Percentiles rank a stretch among this genome's conserved stretches.
Conservation (phyloP, 2,329 filamentous ascomycete species). For the Ophiostoma pallidulum region DNA sequence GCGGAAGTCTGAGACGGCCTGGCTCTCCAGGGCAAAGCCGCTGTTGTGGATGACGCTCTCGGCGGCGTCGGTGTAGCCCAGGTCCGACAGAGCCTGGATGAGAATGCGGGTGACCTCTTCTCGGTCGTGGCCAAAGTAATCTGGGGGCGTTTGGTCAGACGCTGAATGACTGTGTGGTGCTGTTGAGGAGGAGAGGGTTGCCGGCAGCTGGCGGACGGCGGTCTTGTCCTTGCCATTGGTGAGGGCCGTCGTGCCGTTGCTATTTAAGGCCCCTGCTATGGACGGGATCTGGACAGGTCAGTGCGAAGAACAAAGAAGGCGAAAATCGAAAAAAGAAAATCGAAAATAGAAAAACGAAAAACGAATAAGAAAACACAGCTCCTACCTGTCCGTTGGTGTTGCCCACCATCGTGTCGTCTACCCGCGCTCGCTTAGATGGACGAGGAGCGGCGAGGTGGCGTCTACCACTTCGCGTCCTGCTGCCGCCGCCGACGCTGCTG, state of each 20-base stretch:
- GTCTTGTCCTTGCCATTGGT: conserved; percentile 22
- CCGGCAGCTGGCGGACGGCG: neutral
- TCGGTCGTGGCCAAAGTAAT: conserved; percentile 76
- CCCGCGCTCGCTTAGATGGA: conserved; percentile 12
- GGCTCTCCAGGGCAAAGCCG: conserved; percentile 77
- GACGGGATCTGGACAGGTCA: neutral
- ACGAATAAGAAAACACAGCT: neutral
- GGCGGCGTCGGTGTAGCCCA: conserved; percentile 77
- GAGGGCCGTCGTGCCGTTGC: conserved; percentile 46
- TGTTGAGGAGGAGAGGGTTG: neutral
- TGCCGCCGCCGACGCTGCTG: neutral
- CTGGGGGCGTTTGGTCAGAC: conserved; percentile 11
- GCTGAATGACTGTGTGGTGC: neutral
- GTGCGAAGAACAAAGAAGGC: no score
- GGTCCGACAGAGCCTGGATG: conserved; percentile 80
- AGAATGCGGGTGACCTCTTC: conserved; percentile 89
- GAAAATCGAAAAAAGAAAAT: no score
- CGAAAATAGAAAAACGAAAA: no score
- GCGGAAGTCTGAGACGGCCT: conserved; percentile 77
- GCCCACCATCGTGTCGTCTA: conserved; percentile 10
- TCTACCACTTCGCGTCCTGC: neutral
- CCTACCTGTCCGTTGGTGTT: conserved; percentile 7
- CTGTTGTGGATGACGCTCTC: conserved; percentile 68
- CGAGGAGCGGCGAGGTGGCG: neutral
- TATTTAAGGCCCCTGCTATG: conserved; percentile 27